Conservation (phyloP, 306 rosid genomes). For the Inga leiocalycina region DNA sequence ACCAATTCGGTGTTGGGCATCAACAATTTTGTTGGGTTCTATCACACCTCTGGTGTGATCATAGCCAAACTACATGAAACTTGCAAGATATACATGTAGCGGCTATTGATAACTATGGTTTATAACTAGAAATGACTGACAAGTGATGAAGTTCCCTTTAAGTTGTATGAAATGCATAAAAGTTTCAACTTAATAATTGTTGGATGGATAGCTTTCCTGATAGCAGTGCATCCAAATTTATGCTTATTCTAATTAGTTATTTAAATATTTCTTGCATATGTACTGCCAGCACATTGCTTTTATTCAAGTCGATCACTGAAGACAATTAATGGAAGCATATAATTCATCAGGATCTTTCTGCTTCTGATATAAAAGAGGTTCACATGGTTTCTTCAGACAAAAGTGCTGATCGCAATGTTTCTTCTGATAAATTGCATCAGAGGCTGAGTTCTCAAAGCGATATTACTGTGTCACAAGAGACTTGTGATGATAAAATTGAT, state of each 20-base stretch:
- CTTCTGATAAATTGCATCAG: slow-evolving; percentile 56
- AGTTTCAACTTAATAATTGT: not conserved
- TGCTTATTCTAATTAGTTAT: slow-evolving; percentile 13
- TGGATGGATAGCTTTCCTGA: not conserved
- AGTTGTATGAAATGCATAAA: not conserved
- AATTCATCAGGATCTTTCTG: slow-evolving; percentile 40
- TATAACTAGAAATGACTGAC: not conserved
- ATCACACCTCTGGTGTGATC: not conserved
- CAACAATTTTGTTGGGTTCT: not conserved
- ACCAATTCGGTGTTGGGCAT: not conserved
- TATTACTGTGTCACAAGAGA: slow-evolving; percentile 41
- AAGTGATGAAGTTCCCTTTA: not conserved
- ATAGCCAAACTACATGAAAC: not conserved
- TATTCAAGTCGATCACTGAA: slow-evolving; percentile 28
- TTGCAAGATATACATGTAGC: not conserved
- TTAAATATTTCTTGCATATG: slow-evolving; percentile 38
- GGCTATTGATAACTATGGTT: not conserved
- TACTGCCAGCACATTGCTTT: slow-evolving; percentile 26
- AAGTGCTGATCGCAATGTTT: slow-evolving; percentile 45
- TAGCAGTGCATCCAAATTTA: not conserved
- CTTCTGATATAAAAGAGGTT: slow-evolving; percentile 40
- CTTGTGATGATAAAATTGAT: slow-evolving; percentile 35
- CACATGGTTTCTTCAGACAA: slow-evolving; percentile 76
- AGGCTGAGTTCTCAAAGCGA: slow-evolving; percentile 42
- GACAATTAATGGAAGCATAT: slow-evolving; percentile 35